Evolutionary conservation across 2,329 filamentous ascomycete species (phyloP), one percentile per base, ranked within the genome.

Genomic region (Neonectria ditissima): DNA sequence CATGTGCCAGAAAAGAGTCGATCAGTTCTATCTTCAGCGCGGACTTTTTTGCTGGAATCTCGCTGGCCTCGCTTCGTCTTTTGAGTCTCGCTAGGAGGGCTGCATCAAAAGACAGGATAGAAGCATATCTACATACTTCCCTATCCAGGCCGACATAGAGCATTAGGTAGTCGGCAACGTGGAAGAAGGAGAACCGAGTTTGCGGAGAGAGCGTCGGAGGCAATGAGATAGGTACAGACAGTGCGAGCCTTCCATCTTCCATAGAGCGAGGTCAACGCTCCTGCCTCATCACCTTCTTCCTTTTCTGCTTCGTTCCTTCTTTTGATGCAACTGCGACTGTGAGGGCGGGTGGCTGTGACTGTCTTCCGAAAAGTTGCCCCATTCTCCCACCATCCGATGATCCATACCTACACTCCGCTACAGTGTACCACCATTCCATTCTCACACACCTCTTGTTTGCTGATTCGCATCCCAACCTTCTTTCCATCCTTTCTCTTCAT

Each of bases 251-350:
- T 4, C 5, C 16, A 20, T 18, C 32, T 16, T 4, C 5, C 16
- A 20, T 18, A 18, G 37, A 39, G n/a, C 16, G 28, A 50, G 45
- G 14, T 5, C 6, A 18, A 30, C 11, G 26, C 45, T 30, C 45
- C 26, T 50, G 20, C 26, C 45, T n/a, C 16, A 18, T 30, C 45
- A 11, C 11, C 16, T 16, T 8, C n/a, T 50, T 32, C 45, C 26
- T 20, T n/a, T 50, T 50, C 47, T 28, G 9, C 10, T 50, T 50
- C 47, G n/a, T 32, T 34, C 28, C 47, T n/a, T 50, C 28, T 32
- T 50, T 20, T 32, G 47, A 32, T n/a, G 47, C 26, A 3, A 30
- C 26, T n/a, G 41, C 14, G 34, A 37, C 18, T 20, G 16, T n/a
- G n/a, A n/a, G n/a, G n/a, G n/a, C 26, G 26, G 5, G 13, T n/a